These are phyloP conservation scores for Boletales sp. DNA, from an alignment of 768 basidiomycete species.

Conservation along the genomic window DNA sequence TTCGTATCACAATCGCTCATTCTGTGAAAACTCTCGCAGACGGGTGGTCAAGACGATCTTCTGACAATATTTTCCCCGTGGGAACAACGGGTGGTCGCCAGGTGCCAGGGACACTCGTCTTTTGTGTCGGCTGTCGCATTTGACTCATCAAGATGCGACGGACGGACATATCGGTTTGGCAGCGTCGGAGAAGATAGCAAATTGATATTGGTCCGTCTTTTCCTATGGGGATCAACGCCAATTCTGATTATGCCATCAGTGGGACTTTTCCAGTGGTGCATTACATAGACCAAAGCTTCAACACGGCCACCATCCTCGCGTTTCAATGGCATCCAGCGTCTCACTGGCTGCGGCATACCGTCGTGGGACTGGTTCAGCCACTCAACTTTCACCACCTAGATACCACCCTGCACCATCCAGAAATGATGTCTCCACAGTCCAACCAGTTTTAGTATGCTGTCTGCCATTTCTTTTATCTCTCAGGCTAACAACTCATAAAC, in stretches of 20 bases:
- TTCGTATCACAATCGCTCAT: neutral
- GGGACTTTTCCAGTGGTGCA: slow-evolving; percentile 91
- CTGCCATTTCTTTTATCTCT: neutral
- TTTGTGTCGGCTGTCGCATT: slow-evolving; percentile 90
- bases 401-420: slow-evolving; percentile 90
- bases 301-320: slow-evolving; percentile 65
- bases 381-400: slow-evolving; percentile 51
- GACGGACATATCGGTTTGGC: slow-evolving; percentile 89
- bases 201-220: slow-evolving; percentile 67
- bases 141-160: slow-evolving; percentile 85
- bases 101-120: slow-evolving; percentile 96
- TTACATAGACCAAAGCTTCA: slow-evolving; percentile 85
- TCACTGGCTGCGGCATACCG: slow-evolving; percentile 68
- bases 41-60: slow-evolving; percentile 96
- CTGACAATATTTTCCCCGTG: slow-evolving; percentile 92
- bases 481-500: neutral
- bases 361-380: slow-evolving; percentile 52
- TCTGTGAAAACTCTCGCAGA: slow-evolving; percentile 40
- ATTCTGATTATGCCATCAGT: slow-evolving; percentile 44
- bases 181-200: slow-evolving; percentile 98
- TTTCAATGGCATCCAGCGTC: slow-evolving; percentile 74
- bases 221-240: neutral
- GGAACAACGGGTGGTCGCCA: slow-evolving; percentile 91
- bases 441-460: slow-evolving; percentile 76
- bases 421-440: slow-evolving; percentile 85